Conservation (phyloP, 345 rosid species). For the Cardamine occulta region DNA sequence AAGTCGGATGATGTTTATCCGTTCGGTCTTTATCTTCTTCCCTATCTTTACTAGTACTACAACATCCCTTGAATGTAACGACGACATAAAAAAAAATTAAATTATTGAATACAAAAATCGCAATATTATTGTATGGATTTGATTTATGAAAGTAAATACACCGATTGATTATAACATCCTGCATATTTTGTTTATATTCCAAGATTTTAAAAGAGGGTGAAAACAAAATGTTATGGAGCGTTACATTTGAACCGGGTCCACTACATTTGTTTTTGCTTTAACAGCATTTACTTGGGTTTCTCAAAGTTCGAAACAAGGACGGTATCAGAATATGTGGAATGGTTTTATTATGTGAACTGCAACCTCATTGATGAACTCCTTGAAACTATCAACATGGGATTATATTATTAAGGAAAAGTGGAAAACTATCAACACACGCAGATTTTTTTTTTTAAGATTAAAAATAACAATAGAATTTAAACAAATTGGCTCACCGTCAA, state of each 20-base stretch:
- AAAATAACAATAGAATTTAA: too few relatives aligned
- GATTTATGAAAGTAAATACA: background rate
- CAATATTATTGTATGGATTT: background rate
- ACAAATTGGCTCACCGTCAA: too few relatives aligned
- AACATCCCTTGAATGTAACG: background rate
- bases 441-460: too few relatives aligned
- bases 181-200: background rate
- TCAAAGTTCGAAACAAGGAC: background rate
- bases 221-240: background rate
- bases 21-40: conserved; percentile 19
- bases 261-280: background rate
- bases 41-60: too few relatives aligned
- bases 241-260: background rate
- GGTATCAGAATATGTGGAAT: conserved; percentile 7
- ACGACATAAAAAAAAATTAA: background rate
- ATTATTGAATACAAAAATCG: background rate
- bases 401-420: background rate
- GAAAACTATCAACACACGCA: too few relatives aligned
- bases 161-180: background rate
- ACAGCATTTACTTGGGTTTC: background rate
- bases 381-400: background rate
- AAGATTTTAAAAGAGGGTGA: background rate
- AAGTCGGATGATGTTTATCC: conserved; percentile 35
- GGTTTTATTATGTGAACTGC: background rate
- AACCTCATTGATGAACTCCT: background rate